Evolutionary conservation across 371 early-diverging fungal genomes (phyloP).

Genomic region (Enterocytospora artemiae): DNA sequence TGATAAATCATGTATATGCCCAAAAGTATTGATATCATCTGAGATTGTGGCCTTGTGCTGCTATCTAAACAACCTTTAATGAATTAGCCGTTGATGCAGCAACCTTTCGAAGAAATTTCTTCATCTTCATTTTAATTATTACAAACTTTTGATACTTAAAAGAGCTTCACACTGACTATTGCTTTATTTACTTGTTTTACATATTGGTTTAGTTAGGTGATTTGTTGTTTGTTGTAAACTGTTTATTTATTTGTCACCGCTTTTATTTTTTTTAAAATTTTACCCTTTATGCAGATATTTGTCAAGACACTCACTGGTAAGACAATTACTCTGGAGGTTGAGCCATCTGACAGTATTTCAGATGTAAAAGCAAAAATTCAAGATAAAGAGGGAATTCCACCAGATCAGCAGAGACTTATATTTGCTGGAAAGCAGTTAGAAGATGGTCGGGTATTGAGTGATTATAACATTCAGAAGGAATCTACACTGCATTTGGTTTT

Average conservation of each 20-base stretch:
- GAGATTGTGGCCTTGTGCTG: too few relatives aligned
- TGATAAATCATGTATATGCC: not conserved
- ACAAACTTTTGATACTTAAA: too few relatives aligned
- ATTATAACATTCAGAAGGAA: conserved; percentile 76
- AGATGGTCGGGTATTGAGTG: conserved; percentile 65
- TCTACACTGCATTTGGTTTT: conserved; percentile 92
- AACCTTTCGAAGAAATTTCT: too few relatives aligned
- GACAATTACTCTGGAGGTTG: conserved; percentile 91
- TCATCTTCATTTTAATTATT: too few relatives aligned
- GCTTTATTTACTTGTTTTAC: too few relatives aligned
- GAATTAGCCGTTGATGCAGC: too few relatives aligned
- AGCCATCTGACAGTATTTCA: conserved; percentile 81
- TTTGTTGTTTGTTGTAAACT: too few relatives aligned
- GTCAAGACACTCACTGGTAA: conserved; percentile 95
- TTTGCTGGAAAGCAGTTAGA: conserved; percentile 97
- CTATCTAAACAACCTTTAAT: too few relatives aligned
- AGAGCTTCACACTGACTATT: too few relatives aligned
- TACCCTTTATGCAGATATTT: conserved; percentile 68
- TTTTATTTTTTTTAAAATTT: conserved; percentile 25
- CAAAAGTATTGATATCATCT: too few relatives aligned
- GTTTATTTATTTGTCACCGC: not conserved
- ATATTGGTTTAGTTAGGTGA: too few relatives aligned
- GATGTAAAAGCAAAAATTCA: conserved; percentile 91
- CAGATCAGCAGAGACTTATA: conserved; percentile 98
- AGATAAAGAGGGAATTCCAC: conserved; percentile 96